A percentile compares a stretch with the other conserved stretches of the same genome.
These are phyloP conservation scores for Chlamydomonas incerta DNA, from an alignment of 139 green algal genomes.

Conservation along the genomic window DNA sequence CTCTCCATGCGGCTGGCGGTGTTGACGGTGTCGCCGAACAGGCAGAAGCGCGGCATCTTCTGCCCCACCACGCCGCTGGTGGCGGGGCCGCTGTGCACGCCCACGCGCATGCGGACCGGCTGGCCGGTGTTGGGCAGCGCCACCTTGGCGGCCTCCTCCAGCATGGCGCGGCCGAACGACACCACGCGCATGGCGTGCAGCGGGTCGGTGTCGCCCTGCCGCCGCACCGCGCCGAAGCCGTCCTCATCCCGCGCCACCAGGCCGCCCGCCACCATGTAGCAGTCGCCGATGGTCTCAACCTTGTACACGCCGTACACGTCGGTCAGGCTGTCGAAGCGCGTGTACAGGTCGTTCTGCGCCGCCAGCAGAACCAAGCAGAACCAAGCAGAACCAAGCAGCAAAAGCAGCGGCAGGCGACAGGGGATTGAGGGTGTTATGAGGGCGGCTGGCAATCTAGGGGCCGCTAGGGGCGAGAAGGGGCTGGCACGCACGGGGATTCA, in stretches of 20 bases:
- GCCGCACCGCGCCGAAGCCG: background rate
- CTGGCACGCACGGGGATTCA: no score
- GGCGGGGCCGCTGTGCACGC: conserved; percentile 61
- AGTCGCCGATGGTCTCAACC: no score
- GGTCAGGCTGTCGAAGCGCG: background rate
- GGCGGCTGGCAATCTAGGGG: no score
- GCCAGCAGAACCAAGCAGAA: no score
- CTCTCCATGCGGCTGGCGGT: conserved; percentile 66
- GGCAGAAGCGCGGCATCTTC: conserved; percentile 57
- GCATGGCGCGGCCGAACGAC: conserved; percentile 44
- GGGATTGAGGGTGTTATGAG: no score
- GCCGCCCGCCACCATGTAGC: background rate
- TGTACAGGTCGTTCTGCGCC: conserved; percentile 21
- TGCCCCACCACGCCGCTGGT: conserved; percentile 56
- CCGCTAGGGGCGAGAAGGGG: no score
- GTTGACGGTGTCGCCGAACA: conserved; percentile 68
- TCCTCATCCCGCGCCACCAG: background rate
- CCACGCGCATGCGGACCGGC: conserved; percentile 55
- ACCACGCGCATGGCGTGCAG: conserved; percentile 43
- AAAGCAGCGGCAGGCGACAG: no score
- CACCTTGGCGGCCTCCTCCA: background rate
- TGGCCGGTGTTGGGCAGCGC: background rate
- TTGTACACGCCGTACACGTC: conserved; percentile 21
- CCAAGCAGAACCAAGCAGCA: no score
- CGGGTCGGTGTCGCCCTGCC: conserved; percentile 16